These are phyloP conservation scores for Fagopyrum tataricum DNA, from an alignment of 148 eudicot genomes.

Conservation along the genomic window DNA sequence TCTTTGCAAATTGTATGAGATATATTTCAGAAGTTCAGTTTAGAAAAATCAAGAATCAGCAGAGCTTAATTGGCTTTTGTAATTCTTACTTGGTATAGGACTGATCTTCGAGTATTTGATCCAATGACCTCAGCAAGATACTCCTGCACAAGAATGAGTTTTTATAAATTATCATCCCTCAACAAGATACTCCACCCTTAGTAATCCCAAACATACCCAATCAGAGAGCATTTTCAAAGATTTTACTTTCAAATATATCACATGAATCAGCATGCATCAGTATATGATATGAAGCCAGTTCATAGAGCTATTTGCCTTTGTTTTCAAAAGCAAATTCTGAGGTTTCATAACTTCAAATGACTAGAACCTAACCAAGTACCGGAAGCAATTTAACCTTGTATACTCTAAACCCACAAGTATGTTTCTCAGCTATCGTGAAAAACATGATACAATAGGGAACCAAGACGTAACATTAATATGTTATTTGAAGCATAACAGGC, in stretches of 20 bases:
- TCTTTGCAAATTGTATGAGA: background rate
- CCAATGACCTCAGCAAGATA: constrained; percentile 82
- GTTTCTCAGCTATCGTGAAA: background rate
- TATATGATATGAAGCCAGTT: background rate
- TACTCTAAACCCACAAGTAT: background rate
- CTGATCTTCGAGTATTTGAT: constrained; percentile 54
- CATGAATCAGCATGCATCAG: background rate
- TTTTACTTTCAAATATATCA: background rate
- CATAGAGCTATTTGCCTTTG: background rate
- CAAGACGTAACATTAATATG: background rate
- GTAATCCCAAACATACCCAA: background rate
- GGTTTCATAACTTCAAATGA: background rate
- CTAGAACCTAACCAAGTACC: background rate
- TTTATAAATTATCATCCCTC: constrained; percentile 1
- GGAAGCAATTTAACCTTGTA: background rate
- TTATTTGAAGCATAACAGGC: constrained; percentile 2
- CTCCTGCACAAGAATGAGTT: constrained; percentile 47
- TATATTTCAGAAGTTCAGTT: background rate
- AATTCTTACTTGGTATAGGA: constrained; percentile 66
- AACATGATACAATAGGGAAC: background rate
- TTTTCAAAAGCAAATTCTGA: background rate
- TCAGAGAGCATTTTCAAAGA: background rate
- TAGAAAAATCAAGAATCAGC: background rate
- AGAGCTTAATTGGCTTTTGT: background rate
- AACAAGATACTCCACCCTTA: background rate